Evolutionary conservation across 768 basidiomycete genomes (phyloP).

Genomic region (Podaxis rugospora): DNA sequence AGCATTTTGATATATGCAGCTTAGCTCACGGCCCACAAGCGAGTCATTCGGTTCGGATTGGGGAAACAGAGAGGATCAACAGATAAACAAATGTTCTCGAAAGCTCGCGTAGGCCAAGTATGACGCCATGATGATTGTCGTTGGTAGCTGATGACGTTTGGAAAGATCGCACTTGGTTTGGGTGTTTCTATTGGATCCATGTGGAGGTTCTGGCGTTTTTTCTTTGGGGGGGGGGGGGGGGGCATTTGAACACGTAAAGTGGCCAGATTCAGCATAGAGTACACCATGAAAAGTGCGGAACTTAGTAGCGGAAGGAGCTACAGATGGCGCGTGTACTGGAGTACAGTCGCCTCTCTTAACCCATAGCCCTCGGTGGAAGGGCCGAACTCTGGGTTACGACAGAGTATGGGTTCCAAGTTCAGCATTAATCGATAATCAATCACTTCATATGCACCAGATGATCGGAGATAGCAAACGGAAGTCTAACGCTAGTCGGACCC

Average conservation of each 20-base stretch:
- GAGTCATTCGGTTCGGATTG: not conserved
- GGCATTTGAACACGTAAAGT: too few relatives aligned
- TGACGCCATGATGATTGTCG: not conserved
- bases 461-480: not conserved
- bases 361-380: too few relatives aligned
- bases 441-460: not conserved
- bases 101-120: not conserved
- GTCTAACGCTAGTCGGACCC: not conserved
- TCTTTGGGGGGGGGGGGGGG: too few relatives aligned
- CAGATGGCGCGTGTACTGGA: too few relatives aligned
- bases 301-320: too few relatives aligned
- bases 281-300: too few relatives aligned
- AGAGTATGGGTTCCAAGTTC: not conserved
- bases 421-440: not conserved
- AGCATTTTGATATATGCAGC: not conserved
- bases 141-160: not conserved
- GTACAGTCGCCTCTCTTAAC: too few relatives aligned
- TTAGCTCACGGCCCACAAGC: not conserved
- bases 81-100: not conserved
- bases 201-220: too few relatives aligned
- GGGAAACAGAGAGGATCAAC: not conserved
- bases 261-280: too few relatives aligned
- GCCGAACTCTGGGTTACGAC: too few relatives aligned
- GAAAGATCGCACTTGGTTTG: too few relatives aligned
- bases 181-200: too few relatives aligned